Evolutionary conservation across 228 moss, liverwort and hornwort species (phyloP).

Genomic region (Sphagnum fallax): DNA sequence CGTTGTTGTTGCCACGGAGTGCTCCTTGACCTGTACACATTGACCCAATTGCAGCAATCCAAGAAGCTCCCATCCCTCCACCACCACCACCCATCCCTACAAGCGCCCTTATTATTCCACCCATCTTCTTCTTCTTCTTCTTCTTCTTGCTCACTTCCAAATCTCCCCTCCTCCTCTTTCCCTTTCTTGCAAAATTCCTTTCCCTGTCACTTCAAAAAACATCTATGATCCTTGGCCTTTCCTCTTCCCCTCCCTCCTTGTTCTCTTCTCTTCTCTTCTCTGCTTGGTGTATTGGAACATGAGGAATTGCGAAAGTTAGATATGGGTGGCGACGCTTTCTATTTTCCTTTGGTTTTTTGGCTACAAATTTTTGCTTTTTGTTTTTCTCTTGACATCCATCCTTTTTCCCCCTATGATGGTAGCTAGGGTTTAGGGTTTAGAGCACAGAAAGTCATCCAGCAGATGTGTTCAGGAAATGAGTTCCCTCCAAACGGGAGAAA

Average conservation of each 20-base stretch:
- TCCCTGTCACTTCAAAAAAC: neutral
- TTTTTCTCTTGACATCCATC: too few species aligned
- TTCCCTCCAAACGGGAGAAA: slow-evolving; percentile 35
- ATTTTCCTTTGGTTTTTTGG: too few species aligned
- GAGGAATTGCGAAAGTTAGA: too few species aligned
- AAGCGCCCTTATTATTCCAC: slow-evolving; percentile 1
- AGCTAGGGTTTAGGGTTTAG: neutral
- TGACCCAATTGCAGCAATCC: slow-evolving; percentile 29
- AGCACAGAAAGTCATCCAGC: slow-evolving; percentile 74
- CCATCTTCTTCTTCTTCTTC: neutral
- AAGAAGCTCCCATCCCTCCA: slow-evolving; percentile 7
- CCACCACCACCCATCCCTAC: slow-evolving; percentile 6
- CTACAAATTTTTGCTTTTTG: too few species aligned
- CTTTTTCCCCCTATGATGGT: too few species aligned
- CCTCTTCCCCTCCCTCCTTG: neutral
- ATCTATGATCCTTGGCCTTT: neutral
- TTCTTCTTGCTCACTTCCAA: neutral
- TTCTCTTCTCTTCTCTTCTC: neutral
- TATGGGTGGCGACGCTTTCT: too few species aligned
- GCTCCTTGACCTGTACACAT: slow-evolving; percentile 9
- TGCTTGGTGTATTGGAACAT: neutral
- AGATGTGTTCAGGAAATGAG: slow-evolving; percentile 69
- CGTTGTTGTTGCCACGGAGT: neutral
- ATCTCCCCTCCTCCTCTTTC: neutral
- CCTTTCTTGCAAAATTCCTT: neutral